Percentiles rank a stretch among this genome's conserved stretches.
phyloP scores from a whole-genome alignment of 2,329 filamentous ascomycete genomes.

The Xylariaceae sp. region DNA sequence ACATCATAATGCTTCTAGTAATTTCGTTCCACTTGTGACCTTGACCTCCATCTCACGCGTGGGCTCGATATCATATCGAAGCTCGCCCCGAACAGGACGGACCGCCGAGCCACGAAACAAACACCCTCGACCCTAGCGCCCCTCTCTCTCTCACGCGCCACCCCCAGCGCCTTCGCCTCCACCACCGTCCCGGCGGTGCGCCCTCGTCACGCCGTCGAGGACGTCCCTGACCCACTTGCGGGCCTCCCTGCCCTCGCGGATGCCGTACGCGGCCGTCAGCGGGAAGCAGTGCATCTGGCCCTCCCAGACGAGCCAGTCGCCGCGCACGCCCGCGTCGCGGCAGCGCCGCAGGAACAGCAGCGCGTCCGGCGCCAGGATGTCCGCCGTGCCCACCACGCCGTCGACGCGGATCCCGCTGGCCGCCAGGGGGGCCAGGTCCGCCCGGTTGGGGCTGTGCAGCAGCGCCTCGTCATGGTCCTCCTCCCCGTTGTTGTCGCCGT shows the following conservation, averaged over 20 bases:
- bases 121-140: too few species aligned
- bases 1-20: too few species aligned
- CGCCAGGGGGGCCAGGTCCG: slow-evolving; percentile 30
- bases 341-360: slow-evolving; percentile 39
- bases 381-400: slow-evolving; percentile 43
- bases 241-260: slow-evolving; percentile 38
- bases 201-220: neutral
- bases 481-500: too few species aligned
- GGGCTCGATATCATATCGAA: too few species aligned
- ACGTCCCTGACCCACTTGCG: slow-evolving; percentile 36
- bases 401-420: slow-evolving; percentile 37
- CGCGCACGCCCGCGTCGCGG: slow-evolving; percentile 33
- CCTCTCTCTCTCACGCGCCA: too few species aligned
- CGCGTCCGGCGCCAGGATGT: slow-evolving; percentile 46
- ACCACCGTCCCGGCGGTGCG: too few species aligned
- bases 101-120: too few species aligned
- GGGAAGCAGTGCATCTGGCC: slow-evolving; percentile 55
- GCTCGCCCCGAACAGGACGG: too few species aligned
- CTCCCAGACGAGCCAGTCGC: slow-evolving; percentile 52
- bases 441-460: neutral
- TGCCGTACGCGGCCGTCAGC: slow-evolving; percentile 38
- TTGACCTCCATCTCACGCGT: too few species aligned
- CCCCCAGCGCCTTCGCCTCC: too few species aligned
- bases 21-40: too few species aligned
- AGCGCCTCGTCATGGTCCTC: slow-evolving; percentile 4